Conservation (phyloP, 352 stramenopile species). For the Chrysophaeum taylorii region DNA sequence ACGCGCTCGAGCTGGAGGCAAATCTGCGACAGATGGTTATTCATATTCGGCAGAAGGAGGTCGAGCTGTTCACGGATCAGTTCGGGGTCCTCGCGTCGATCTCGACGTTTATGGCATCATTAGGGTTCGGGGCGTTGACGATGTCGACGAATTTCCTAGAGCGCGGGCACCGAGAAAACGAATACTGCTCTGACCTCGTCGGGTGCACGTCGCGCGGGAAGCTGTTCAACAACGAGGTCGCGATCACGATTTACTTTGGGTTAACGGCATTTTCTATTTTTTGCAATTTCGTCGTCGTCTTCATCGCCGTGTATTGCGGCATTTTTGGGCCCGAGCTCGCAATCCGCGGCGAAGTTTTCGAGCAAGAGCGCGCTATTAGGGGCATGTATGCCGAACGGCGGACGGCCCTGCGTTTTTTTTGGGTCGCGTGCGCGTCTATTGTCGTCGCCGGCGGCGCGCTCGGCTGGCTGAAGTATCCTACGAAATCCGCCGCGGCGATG, state of each 20-base stretch:
- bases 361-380: neutral
- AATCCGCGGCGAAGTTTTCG: neutral
- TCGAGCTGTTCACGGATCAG: neutral
- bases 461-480: neutral
- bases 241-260: neutral
- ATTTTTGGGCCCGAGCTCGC: conserved; percentile 2
- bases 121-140: neutral
- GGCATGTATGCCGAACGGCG: neutral
- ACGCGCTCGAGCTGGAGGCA: conserved; percentile 35
- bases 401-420: neutral
- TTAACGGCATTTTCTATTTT: neutral
- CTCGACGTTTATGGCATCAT: neutral
- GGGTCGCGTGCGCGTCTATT: neutral
- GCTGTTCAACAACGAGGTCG: neutral
- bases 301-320: neutral
- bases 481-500: neutral
- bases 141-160: conserved; percentile 4
- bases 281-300: neutral
- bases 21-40: neutral
- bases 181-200: neutral
- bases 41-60: neutral
- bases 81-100: neutral
- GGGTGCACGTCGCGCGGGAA: neutral
- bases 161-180: neutral
- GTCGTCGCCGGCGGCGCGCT: neutral